Conservation (phyloP, 345 rosid species). For the Linum tenue region DNA sequence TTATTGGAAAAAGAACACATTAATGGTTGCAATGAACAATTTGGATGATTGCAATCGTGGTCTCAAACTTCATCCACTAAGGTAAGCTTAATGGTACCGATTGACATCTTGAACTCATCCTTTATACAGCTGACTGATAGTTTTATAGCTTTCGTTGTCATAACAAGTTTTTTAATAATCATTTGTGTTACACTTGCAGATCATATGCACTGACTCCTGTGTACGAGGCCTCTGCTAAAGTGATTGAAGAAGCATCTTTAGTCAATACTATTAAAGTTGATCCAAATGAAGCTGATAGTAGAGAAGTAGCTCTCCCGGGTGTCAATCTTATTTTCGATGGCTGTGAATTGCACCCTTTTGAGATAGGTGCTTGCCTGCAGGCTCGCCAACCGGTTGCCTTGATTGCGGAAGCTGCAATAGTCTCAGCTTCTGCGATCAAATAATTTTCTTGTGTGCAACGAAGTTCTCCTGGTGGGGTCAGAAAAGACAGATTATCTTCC, state of each 20-base stretch:
- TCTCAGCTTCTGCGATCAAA: constrained; percentile 34
- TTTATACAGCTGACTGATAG: not conserved
- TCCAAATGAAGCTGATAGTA: constrained; percentile 60
- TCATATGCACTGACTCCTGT: constrained; percentile 66
- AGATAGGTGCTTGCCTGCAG: constrained; percentile 92
- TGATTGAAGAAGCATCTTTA: constrained; percentile 48
- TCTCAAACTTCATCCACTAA: not conserved
- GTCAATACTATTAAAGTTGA: constrained; percentile 36
- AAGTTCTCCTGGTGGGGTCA: too few species aligned
- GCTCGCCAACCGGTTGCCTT: constrained; percentile 92
- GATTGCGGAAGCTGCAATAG: constrained; percentile 77
- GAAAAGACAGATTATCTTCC: not conserved
- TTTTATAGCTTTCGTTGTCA: not conserved
- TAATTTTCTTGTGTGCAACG: not conserved
- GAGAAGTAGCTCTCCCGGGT: constrained; percentile 80
- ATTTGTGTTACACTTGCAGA: constrained; percentile 33
- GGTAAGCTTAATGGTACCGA: not conserved
- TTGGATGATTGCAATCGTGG: not conserved
- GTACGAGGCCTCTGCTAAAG: constrained; percentile 60
- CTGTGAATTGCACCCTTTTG: constrained; percentile 74
- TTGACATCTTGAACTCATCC: not conserved
- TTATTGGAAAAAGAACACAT: not conserved
- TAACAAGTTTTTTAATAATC: not conserved
- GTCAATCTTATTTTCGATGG: constrained; percentile 88
- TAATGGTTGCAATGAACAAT: too few species aligned